Conservation (phyloP, 1,284 basidiomycete species). For the Vanrija humicola region DNA sequence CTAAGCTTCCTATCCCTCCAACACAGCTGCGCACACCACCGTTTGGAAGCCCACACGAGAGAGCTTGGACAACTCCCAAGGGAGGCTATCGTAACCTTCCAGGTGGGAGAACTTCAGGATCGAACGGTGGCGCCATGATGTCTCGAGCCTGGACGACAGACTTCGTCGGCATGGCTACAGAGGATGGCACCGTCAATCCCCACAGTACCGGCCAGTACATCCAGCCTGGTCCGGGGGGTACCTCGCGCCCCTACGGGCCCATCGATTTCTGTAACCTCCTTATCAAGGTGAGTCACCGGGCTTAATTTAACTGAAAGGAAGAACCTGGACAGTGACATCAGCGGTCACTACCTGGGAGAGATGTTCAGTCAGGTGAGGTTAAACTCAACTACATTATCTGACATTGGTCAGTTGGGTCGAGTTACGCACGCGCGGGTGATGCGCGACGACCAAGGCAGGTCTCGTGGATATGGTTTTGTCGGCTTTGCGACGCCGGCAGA, state of each 20-base stretch:
- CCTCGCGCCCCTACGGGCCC: conserved; percentile 72
- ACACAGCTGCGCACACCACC: background rate
- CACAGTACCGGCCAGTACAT: conserved; percentile 88
- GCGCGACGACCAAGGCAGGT: conserved; percentile 77
- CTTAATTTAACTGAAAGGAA: conserved; percentile 35
- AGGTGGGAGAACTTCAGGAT: background rate
- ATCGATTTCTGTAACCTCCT: conserved; percentile 90
- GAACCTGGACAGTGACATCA: conserved; percentile 78
- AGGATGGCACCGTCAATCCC: conserved; percentile 52
- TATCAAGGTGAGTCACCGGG: conserved; percentile 29
- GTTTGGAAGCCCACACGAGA: background rate
- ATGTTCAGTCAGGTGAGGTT: conserved; percentile 58
- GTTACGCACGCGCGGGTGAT: conserved; percentile 90
- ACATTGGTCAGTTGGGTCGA: conserved; percentile 62
- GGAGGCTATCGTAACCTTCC: background rate
- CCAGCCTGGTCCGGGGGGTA: conserved; percentile 64
- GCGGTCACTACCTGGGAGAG: conserved; percentile 72
- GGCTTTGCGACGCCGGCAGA: conserved; percentile 78
- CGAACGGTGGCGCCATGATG: background rate
- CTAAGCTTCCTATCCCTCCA: too few species aligned
- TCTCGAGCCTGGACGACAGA: conserved; percentile 27
- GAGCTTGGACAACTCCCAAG: too few species aligned
- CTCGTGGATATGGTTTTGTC: conserved; percentile 93
- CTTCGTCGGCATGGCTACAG: conserved; percentile 9
- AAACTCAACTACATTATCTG: conserved; percentile 53